A percentile compares a stretch with the other conserved stretches of the same genome.
Evolutionary conservation across 495 filamentous ascomycete genomes (phyloP).

Genomic region (Acidomyces sp.): DNA sequence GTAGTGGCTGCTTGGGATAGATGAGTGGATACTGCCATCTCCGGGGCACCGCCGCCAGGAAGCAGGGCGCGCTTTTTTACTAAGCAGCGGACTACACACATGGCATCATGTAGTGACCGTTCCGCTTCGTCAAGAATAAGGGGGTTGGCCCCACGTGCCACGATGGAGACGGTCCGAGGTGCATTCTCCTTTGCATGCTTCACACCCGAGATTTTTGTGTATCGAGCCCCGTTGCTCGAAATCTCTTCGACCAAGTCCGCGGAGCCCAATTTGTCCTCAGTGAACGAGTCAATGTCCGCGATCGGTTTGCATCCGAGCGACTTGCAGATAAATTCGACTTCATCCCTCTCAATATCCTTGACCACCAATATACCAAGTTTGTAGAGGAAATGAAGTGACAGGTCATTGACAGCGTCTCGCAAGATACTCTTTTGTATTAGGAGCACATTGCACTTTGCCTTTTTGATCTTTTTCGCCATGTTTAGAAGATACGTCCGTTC

Average conservation of each 20-base stretch:
- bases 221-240: slow-evolving; percentile 70
- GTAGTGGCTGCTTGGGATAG: slow-evolving; percentile 68
- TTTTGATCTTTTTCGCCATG: slow-evolving; percentile 99
- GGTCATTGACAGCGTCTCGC: slow-evolving; percentile 92
- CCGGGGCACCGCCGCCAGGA: slow-evolving; percentile 88
- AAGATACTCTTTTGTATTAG: slow-evolving; percentile 98
- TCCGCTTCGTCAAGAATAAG: slow-evolving; percentile 95
- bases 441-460: slow-evolving; percentile 97
- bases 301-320: slow-evolving; percentile 96
- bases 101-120: slow-evolving; percentile 87
- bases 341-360: slow-evolving; percentile 96
- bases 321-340: slow-evolving; percentile 98
- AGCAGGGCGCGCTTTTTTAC: slow-evolving; percentile 97
- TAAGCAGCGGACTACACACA: slow-evolving; percentile 92
- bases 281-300: slow-evolving; percentile 96
- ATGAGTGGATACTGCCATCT: slow-evolving; percentile 81
- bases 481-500: slow-evolving; percentile 95
- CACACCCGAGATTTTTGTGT: slow-evolving; percentile 89
- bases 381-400: slow-evolving; percentile 91
- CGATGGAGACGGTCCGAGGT: slow-evolving; percentile 78
- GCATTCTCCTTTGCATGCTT: slow-evolving; percentile 38
- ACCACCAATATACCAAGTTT: slow-evolving; percentile 90
- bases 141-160: slow-evolving; percentile 84
- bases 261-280: slow-evolving; percentile 94
- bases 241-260: slow-evolving; percentile 91